Percentiles rank a stretch among this genome's conserved stretches.
phyloP scores from a whole-genome alignment of 345 rosid species.

The Hibiscus trionum region DNA sequence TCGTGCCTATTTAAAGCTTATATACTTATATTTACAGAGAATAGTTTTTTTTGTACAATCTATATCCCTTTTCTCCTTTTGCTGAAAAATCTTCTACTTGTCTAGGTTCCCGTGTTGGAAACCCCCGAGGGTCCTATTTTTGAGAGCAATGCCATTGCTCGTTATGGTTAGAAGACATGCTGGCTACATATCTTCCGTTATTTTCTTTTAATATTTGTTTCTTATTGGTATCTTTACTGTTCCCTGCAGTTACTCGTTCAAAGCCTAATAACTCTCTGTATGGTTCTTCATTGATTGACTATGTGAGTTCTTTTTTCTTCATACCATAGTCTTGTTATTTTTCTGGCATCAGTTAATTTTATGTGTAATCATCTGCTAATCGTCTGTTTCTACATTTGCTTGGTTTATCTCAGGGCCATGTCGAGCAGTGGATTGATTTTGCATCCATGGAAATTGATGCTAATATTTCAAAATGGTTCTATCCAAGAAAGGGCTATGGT shows the following conservation, averaged over 20 bases:
- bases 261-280: constrained; percentile 58
- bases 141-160: constrained; percentile 97
- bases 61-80: background rate
- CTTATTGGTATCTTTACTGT: background rate
- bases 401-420: constrained; percentile 41
- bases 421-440: constrained; percentile 97
- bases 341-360: background rate
- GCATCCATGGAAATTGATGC: constrained; percentile 66
- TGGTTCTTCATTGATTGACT: constrained; percentile 62
- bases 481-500: constrained; percentile 49
- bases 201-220: background rate
- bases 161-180: constrained; percentile 51
- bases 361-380: constrained; percentile 2
- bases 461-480: constrained; percentile 43
- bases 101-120: constrained; percentile 87
- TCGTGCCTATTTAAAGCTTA: background rate
- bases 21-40: background rate
- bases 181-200: background rate
- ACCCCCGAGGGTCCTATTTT: constrained; percentile 84
- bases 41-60: background rate
- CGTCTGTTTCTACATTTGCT: background rate
- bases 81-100: background rate
- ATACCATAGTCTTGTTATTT: background rate
- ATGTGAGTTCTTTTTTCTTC: constrained; percentile 34
- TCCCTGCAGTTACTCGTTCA: constrained; percentile 48